A percentile compares a stretch with the other conserved stretches of the same genome.
These are phyloP conservation scores for Neurospora cerealis DNA, from an alignment of 495 filamentous ascomycete species.

Conservation along the genomic window DNA sequence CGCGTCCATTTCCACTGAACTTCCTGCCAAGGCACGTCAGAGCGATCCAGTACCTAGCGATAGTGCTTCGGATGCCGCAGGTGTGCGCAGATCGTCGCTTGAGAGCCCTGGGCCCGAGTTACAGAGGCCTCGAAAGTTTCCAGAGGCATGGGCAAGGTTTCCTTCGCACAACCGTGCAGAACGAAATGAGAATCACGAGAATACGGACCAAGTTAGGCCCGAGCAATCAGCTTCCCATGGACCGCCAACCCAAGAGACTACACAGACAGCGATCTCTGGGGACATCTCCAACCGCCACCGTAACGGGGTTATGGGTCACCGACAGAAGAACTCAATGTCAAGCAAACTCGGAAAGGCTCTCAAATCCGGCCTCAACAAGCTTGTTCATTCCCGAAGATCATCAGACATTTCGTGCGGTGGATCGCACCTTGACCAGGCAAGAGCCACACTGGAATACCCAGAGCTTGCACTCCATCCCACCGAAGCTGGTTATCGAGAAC, in stretches of 20 bases:
- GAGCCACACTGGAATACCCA: conserved; percentile 22
- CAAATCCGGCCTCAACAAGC: conserved; percentile 21
- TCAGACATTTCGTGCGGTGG: conserved; percentile 3
- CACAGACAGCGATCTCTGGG: not conserved
- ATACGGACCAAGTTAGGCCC: conserved; percentile 13
- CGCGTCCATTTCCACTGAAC: not conserved
- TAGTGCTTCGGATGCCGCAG: not conserved
- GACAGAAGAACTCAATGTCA: conserved; percentile 11
- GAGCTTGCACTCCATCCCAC: conserved; percentile 25
- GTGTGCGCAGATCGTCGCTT: not conserved
- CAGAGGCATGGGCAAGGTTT: conserved; percentile 28
- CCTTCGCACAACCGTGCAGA: conserved; percentile 27
- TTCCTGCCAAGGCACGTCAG: not conserved
- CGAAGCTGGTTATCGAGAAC: conserved; percentile 20
- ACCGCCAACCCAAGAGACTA: not conserved
- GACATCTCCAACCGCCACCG: not conserved
- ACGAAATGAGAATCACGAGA: conserved; percentile 17
- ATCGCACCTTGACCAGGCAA: not conserved
- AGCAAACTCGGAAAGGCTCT: conserved; percentile 23
- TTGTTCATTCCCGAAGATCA: conserved; percentile 16
- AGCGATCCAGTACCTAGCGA: not conserved
- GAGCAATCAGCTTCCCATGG: conserved; percentile 8
- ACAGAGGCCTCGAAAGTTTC: conserved; percentile 1
- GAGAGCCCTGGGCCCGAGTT: not conserved
- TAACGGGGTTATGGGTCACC: not conserved